Evolutionary conservation across 208 protist species (phyloP).

Genomic region (Wallacemonas rigidus): DNA sequence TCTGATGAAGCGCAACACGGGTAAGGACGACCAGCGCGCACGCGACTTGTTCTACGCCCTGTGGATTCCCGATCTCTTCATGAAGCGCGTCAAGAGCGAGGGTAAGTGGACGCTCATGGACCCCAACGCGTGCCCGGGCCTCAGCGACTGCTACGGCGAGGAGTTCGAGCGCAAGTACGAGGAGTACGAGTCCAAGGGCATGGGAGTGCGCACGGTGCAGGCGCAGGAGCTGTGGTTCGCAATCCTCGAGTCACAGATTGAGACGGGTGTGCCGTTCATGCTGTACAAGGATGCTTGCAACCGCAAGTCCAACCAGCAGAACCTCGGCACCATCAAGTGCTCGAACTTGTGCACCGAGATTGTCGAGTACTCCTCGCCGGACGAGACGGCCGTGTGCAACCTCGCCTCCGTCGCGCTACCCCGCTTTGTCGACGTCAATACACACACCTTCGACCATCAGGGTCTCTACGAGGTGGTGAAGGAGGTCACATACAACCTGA

Average conservation of each 20-base stretch:
- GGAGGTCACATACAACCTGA: constrained; percentile 96
- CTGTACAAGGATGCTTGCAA: constrained; percentile 99
- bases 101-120: constrained; percentile 98
- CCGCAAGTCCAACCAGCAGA: constrained; percentile 99
- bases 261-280: constrained; percentile 99
- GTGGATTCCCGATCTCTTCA: constrained; percentile 99
- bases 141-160: constrained; percentile 96
- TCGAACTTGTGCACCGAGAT: constrained; percentile 99
- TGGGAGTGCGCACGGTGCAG: constrained; percentile 82
- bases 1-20: constrained; percentile 97
- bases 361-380: constrained; percentile 97
- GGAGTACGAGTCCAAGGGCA: constrained; percentile 93
- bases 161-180: constrained; percentile 96
- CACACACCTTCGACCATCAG: constrained; percentile 88
- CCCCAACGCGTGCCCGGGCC: constrained; percentile 94
- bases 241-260: constrained; percentile 98
- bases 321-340: constrained; percentile 99
- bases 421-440: constrained; percentile 92
- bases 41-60: constrained; percentile 99
- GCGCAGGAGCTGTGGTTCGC: constrained; percentile 99
- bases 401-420: constrained; percentile 98
- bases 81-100: constrained; percentile 97
- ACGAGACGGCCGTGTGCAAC: constrained; percentile 99
- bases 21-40: constrained; percentile 97
- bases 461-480: constrained; percentile 92